A percentile compares a stretch with the other conserved stretches of the same genome.
Conservation (phyloP, 768 basidiomycete genomes). For the Polyporus arcularius region DNA sequence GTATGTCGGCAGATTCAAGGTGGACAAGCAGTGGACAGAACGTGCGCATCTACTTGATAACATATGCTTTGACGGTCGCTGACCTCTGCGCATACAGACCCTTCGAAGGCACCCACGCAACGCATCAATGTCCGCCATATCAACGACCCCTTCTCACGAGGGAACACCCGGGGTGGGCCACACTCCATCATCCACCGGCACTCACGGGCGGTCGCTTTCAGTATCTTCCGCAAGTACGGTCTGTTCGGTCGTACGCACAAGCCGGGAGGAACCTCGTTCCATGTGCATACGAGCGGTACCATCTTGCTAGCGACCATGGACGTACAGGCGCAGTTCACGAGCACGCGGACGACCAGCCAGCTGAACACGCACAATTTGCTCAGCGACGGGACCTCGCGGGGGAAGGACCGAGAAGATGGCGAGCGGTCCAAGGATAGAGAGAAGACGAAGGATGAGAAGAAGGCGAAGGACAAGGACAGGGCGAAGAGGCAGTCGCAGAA, state of each 20-base stretch:
- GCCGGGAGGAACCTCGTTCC: conserved; percentile 17
- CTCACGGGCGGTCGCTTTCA: conserved; percentile 77
- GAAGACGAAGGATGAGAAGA: conserved; percentile 32
- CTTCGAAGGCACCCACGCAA: conserved; percentile 64
- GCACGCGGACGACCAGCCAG: conserved; percentile 69
- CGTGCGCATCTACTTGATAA: conserved; percentile 18
- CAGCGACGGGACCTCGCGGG: conserved; percentile 37
- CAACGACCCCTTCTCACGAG: conserved; percentile 47
- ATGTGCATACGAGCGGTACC: conserved; percentile 27
- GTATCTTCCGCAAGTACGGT: conserved; percentile 67
- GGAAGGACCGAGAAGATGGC: conserved; percentile 20
- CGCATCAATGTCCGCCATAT: conserved; percentile 64
- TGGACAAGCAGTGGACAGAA: conserved; percentile 43
- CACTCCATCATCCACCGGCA: conserved; percentile 78
- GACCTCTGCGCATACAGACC: conserved; percentile 31
- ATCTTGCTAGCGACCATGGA: conserved; percentile 72
- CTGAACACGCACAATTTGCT: conserved; percentile 69
- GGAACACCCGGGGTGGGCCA: conserved; percentile 53
- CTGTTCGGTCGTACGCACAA: conserved; percentile 26
- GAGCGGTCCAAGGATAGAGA: conserved; percentile 31
- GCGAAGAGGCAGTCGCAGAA: conserved; percentile 29
- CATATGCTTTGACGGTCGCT: background rate
- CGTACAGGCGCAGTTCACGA: conserved; percentile 80
- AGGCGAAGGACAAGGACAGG: conserved; percentile 30
- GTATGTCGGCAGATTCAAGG: conserved; percentile 63